phyloP scores from a whole-genome alignment of 192 early-diverging fungal species.

The Coemansia reversa region DNA sequence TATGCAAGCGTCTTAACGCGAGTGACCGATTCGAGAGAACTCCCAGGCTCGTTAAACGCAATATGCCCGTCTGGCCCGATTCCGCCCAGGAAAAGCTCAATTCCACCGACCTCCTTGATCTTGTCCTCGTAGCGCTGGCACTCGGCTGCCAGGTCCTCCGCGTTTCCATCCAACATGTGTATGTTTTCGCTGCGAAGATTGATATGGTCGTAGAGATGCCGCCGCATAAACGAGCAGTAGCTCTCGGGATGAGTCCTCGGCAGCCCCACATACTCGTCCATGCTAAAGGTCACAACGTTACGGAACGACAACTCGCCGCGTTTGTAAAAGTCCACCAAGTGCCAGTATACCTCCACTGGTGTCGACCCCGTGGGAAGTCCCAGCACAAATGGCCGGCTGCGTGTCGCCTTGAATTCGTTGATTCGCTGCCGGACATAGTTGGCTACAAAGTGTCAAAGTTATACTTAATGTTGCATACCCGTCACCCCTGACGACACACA shows the following conservation, averaged over 20 bases:
- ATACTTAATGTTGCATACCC: not conserved
- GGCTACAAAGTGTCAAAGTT: constrained; percentile 45
- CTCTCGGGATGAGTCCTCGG: constrained; percentile 74
- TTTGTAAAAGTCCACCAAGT: constrained; percentile 70
- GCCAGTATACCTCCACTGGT: constrained; percentile 76
- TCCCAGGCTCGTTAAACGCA: constrained; percentile 89
- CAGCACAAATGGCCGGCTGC: constrained; percentile 74
- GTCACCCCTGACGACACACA: not conserved
- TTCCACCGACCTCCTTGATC: constrained; percentile 74
- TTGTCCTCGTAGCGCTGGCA: constrained; percentile 77
- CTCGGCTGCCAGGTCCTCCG: constrained; percentile 74
- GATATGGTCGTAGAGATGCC: constrained; percentile 82
- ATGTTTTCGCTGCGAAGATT: constrained; percentile 75
- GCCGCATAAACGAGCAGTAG: constrained; percentile 88
- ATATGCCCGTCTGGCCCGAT: constrained; percentile 90
- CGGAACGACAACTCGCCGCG: constrained; percentile 71
- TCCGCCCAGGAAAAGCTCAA: constrained; percentile 84
- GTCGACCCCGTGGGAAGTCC: constrained; percentile 85
- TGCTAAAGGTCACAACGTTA: constrained; percentile 82
- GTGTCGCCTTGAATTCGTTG: constrained; percentile 71
- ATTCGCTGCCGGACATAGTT: constrained; percentile 78
- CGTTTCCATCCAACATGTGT: constrained; percentile 82
- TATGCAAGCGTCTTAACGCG: constrained; percentile 87
- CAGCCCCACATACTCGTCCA: constrained; percentile 84
- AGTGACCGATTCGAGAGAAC: constrained; percentile 75